Base-by-base conservation (phyloP, 805 yeast genomes). In the Barnettozyma wickerhamii region DNA sequence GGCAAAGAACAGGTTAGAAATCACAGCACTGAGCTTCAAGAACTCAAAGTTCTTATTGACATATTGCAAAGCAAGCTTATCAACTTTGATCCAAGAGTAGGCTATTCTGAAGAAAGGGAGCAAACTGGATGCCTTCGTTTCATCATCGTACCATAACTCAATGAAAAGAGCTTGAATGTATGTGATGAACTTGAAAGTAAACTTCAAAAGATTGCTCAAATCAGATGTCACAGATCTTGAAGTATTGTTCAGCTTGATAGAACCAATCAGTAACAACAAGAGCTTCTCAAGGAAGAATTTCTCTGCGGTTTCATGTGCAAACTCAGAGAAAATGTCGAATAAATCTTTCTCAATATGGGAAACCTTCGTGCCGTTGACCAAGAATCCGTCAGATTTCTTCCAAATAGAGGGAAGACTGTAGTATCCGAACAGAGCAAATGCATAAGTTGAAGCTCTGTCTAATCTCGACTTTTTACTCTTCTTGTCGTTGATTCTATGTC, bases 21-120 rank as follows among this genome's bases (percentile, higher is more conserved):
- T 29, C 6, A 43, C 47, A 5, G 65, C 59, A 31, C 66, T 42
- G 6, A 57, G 50, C 30, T 52, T 51, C 26, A 60, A 50, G 45
- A 68, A 68, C 6, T 52, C 48, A 36, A 49, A 47, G 35, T 64
- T 46, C 39, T 62, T 53, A 40, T 52, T 68, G 1, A 66, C 51
- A 41, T 53, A 63, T 37, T 56, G 66, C 17, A 64, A 51, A 35
- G 72, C 73, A 29, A 64, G 48, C 43, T 69, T 71, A 41, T 76
- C 68, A 33, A 72, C 71, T 46, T 70, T 74, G 19, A 81, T 52
- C 86, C 86, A 82, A 41, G 74, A 71, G 19, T 75, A 63, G 32
- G 75, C 55, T 9, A 82, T 59, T 50, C 90, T 66, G 0, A 77
- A 34, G 35, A 62, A 56, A 37, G 65, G 76, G 49, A 62, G 58